Conservation (phyloP, 1,284 basidiomycete genomes). For the Phylloboletellus chloephorus region DNA sequence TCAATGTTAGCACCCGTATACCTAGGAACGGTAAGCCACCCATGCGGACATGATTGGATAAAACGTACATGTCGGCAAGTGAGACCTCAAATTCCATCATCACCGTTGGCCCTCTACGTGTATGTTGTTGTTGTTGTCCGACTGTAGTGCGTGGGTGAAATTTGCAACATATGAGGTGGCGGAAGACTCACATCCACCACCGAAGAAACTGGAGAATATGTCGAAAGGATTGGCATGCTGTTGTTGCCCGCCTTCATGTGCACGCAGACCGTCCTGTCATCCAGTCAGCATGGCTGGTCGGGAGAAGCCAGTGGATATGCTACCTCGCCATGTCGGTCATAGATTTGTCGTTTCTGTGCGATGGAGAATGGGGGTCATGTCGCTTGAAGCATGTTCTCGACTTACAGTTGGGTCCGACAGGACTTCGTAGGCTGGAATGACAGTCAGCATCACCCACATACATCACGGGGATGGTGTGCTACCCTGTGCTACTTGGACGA, state of each 20-base stretch:
- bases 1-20: slow-evolving; percentile 80
- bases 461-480: slow-evolving; percentile 21
- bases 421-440: slow-evolving; percentile 78
- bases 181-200: slow-evolving; percentile 55
- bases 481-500: slow-evolving; percentile 88
- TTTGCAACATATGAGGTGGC: not conserved
- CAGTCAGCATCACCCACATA: slow-evolving; percentile 8
- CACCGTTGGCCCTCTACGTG: slow-evolving; percentile 77
- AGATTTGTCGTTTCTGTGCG: slow-evolving; percentile 79
- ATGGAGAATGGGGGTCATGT: slow-evolving; percentile 2
- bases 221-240: slow-evolving; percentile 84
- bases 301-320: slow-evolving; percentile 11
- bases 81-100: slow-evolving; percentile 85
- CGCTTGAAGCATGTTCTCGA: slow-evolving; percentile 1
- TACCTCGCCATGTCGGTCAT: slow-evolving; percentile 88
- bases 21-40: slow-evolving; percentile 32
- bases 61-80: slow-evolving; percentile 72
- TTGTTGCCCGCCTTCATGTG: slow-evolving; percentile 73
- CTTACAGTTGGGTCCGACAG: slow-evolving; percentile 73
- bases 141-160: slow-evolving; percentile 10
- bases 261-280: slow-evolving; percentile 75
- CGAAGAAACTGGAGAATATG: slow-evolving; percentile 89
- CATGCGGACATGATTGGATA: slow-evolving; percentile 4
- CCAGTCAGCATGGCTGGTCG: slow-evolving; percentile 6
- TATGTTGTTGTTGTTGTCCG: slow-evolving; percentile 49